Evolutionary conservation across 1,284 basidiomycete species (phyloP), one percentile per base, ranked within the genome.

Genomic region (Moniliophthora roreri): DNA sequence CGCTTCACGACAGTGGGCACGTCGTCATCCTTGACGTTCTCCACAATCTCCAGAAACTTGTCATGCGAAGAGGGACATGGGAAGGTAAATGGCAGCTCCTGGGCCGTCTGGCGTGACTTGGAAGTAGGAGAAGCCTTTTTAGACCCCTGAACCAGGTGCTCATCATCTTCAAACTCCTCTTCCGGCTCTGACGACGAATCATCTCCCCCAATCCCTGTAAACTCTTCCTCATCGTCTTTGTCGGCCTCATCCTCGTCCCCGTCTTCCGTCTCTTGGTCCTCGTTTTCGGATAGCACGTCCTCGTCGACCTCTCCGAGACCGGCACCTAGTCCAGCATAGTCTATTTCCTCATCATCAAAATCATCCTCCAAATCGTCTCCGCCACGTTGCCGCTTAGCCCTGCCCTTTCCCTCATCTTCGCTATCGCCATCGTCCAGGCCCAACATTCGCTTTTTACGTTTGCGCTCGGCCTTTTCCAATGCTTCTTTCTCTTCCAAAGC

Each of bases 311-410:
- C 63, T 50, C 71, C 71, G 60, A 85, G 63, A 48, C 87, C 80
- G 59, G 73, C 61, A 52, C 89, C 80, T 45, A 82, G 70, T 2
- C 70, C 81, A 58, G 58, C 62, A 63, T 67, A 72, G 7, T 65
- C 73, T 24, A 65, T 64, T 3, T 72, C 73, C 15, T 77, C 80
- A 18, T 82, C 82, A 13, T 78, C 80, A 52, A 94, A 96, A 69
- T 98, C 95, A 64, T 98, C 95, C 13, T 95, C 95, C 40, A 98
- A 72, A 67, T 98, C 96, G 69, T 98, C 96, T 34, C 80, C 80
- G 64, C 83, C 83, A 59, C 80, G 66, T 62, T 76, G 68, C 57
- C 82, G 76, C 62, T 78, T 67, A 36, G 64, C 77, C 61, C 73
- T 69, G 28, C 56, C 60, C 50, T 62, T 63, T 53, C 62, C 75